Conservation (phyloP, 768 basidiomycete species). For the Lentinula aciculospora region DNA sequence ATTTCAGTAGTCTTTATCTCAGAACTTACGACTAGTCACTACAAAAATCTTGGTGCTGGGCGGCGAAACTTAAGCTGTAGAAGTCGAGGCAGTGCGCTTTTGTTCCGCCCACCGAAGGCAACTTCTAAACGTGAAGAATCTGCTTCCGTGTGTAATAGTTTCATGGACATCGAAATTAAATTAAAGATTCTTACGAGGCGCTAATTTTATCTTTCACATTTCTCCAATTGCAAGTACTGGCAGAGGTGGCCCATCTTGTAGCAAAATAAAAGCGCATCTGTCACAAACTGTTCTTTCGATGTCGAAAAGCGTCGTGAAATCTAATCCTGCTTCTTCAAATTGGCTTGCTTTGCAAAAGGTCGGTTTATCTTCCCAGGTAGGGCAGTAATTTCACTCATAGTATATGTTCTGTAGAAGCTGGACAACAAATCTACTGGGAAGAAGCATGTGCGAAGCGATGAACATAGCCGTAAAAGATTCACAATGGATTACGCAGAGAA, state of each 20-base stretch:
- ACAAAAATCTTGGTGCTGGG: too few species aligned
- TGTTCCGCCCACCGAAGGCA: not conserved
- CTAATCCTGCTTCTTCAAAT: slow-evolving; percentile 41
- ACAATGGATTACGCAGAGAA: not conserved
- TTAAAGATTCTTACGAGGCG: not conserved
- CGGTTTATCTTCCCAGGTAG: not conserved
- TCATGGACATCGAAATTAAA: too few species aligned
- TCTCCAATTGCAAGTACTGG: too few species aligned
- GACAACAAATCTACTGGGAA: not conserved
- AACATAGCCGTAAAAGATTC: not conserved
- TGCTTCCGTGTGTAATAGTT: too few species aligned
- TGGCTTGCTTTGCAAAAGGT: slow-evolving; percentile 58
- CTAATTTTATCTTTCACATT: not conserved
- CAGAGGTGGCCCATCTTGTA: too few species aligned
- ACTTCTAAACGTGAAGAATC: too few species aligned
- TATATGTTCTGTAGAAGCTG: not conserved
- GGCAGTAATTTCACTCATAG: not conserved
- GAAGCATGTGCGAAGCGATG: not conserved
- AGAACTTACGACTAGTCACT: too few species aligned
- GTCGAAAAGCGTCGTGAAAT: not conserved
- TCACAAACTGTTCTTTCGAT: too few species aligned
- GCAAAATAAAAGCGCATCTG: too few species aligned
- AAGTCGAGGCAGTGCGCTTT: too few species aligned
- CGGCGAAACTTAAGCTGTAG: too few species aligned
- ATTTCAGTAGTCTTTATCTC: too few species aligned